phyloP scores from a whole-genome alignment of 192 early-diverging fungal species.

The Coemansia sp. region DNA sequence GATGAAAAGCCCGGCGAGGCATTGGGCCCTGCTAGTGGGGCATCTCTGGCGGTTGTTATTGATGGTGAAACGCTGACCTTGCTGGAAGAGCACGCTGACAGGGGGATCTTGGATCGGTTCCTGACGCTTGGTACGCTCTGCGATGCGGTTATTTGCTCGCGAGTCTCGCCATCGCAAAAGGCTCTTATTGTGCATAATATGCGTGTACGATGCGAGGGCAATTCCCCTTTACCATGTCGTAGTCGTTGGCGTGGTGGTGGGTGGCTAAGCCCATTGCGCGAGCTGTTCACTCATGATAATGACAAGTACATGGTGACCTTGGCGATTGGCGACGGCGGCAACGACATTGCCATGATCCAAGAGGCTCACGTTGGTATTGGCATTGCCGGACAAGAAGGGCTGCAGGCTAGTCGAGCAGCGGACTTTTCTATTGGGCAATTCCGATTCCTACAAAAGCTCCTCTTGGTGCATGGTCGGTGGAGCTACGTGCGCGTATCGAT shows the following conservation, averaged over 20 bases:
- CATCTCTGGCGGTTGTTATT: conserved; percentile 75
- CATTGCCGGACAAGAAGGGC: conserved; percentile 83
- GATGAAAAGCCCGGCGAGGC: background rate
- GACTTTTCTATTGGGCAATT: conserved; percentile 95
- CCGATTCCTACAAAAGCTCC: conserved; percentile 71
- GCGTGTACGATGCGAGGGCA: conserved; percentile 52
- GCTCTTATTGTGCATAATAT: conserved; percentile 78
- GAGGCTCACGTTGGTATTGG: conserved; percentile 91
- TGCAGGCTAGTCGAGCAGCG: conserved; percentile 79
- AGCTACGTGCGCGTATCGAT: conserved; percentile 79
- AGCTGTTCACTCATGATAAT: conserved; percentile 35
- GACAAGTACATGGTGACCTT: conserved; percentile 59
- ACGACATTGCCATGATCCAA: conserved; percentile 96
- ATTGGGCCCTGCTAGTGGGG: background rate
- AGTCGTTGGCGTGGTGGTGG: background rate
- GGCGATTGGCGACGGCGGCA: conserved; percentile 91
- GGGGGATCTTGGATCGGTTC: conserved; percentile 59
- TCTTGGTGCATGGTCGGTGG: conserved; percentile 88
- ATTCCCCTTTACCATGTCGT: too few species aligned
- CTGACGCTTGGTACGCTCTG: conserved; percentile 72
- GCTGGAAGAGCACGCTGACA: conserved; percentile 45
- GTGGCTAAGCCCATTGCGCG: background rate
- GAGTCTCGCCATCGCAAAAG: conserved; percentile 89
- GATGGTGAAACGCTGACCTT: conserved; percentile 81
- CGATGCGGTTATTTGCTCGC: conserved; percentile 84